Evolutionary conservation across 2,329 filamentous ascomycete genomes (phyloP).

Genomic region (Cladophialophora chaetospira): DNA sequence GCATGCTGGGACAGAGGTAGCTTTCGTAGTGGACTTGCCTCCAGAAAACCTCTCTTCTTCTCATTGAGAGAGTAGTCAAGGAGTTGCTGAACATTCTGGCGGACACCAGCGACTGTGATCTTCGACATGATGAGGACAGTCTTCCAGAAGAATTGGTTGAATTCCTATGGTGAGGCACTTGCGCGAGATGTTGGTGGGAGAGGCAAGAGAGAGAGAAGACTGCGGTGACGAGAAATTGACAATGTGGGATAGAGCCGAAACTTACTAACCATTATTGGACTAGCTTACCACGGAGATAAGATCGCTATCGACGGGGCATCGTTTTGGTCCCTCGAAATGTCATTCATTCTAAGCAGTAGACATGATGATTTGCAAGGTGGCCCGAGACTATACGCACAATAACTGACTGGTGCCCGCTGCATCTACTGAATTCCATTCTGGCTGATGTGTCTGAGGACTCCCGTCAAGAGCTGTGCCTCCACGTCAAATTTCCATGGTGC

Average conservation of each 20-base stretch:
- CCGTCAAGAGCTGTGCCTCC: too few relatives aligned
- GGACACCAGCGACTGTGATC: constrained; percentile 78
- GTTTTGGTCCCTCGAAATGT: too few relatives aligned
- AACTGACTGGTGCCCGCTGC: too few relatives aligned
- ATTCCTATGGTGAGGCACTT: constrained; percentile 76
- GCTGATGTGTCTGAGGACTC: too few relatives aligned
- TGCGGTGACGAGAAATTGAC: constrained; percentile 6
- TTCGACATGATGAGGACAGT: constrained; percentile 68
- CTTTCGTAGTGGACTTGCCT: too few relatives aligned
- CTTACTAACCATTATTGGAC: neutral
- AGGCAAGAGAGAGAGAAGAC: neutral
- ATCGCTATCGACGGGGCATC: too few relatives aligned
- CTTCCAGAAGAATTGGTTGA: constrained; percentile 72
- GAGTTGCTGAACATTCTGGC: constrained; percentile 88
- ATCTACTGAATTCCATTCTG: too few relatives aligned
- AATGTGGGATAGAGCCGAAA: neutral
- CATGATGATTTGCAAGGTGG: too few relatives aligned
- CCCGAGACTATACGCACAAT: too few relatives aligned
- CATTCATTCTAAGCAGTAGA: too few relatives aligned
- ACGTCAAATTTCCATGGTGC: too few relatives aligned
- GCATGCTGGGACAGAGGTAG: too few relatives aligned
- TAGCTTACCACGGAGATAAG: neutral
- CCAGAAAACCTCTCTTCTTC: constrained; percentile 98
- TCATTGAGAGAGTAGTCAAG: constrained; percentile 92
- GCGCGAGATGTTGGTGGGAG: constrained; percentile 38